Conservation (phyloP, 1,284 basidiomycete genomes). For the Trametes pubescens region DNA sequence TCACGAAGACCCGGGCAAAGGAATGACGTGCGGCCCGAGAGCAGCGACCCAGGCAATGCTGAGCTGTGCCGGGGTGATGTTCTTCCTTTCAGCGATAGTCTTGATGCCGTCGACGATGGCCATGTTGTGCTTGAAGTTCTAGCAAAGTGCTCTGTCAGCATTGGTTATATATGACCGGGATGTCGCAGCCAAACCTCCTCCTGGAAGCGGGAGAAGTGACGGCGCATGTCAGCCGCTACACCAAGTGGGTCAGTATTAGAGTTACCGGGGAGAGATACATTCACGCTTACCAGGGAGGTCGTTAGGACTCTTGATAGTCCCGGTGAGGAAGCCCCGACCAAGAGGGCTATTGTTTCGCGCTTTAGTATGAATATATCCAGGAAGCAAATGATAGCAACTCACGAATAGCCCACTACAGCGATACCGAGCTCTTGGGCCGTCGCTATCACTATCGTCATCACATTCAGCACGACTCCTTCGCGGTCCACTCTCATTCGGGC, state of each 20-base stretch:
- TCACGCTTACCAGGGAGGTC: slow-evolving; percentile 50
- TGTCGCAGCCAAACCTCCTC: slow-evolving; percentile 38
- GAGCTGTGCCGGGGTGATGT: slow-evolving; percentile 63
- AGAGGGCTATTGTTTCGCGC: slow-evolving; percentile 48
- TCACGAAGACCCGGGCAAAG: slow-evolving; percentile 63
- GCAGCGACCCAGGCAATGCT: slow-evolving; percentile 67
- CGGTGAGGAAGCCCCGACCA: slow-evolving; percentile 64
- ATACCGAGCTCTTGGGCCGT: slow-evolving; percentile 53
- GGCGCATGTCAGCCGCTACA: slow-evolving; percentile 47
- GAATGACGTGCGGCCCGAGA: slow-evolving; percentile 57
- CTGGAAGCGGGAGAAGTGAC: slow-evolving; percentile 45
- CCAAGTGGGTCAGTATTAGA: background rate
- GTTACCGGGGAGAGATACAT: background rate
- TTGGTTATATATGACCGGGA: background rate
- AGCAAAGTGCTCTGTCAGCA: background rate
- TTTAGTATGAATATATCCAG: background rate
- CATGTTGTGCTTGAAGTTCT: slow-evolving; percentile 57
- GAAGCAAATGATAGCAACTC: slow-evolving; percentile 20
- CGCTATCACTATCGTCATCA: slow-evolving; percentile 41
- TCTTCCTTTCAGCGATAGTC: slow-evolving; percentile 56
- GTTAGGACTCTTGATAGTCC: slow-evolving; percentile 51
- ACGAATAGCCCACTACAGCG: slow-evolving; percentile 62
- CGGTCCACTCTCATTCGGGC: background rate
- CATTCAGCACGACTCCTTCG: background rate
- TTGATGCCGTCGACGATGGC: slow-evolving; percentile 59